Base-by-base conservation (phyloP, 768 basidiomycete genomes). In the Boletus edulis region DNA sequence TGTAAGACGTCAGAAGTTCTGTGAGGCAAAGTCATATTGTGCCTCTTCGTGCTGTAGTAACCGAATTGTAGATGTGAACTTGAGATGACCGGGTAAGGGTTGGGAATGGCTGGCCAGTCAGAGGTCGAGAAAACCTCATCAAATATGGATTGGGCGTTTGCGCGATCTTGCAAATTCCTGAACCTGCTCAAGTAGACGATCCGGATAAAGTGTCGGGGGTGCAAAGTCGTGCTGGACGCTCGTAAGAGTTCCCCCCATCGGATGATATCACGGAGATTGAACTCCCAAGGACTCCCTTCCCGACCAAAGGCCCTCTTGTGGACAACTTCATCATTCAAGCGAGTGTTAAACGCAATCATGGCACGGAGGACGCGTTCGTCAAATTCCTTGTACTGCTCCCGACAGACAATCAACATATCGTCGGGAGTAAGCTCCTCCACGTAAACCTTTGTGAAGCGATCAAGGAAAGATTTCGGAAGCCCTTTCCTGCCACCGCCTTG, bases 401-500 rank as follows among this genome's bases (percentile, higher is more conserved):
- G 81, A 62, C 89, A 95, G 54, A 98, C 87, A 20, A 86, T 72
- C 42, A 86, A 76, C 50, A 97, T 77, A 71, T 99, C 97, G 32
- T 80, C 73, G 0, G 86, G 69, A 1, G 85, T 82, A 37, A 98
- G 81, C 62, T 96, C 91, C 62, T 94, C 86, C 44, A 98, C 75
- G 66, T 94, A 94, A 39, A 98, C 97, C 69, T 94, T 95, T n/a
- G 93, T 98, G 74, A 99, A 99, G 15, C 97, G 87, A 70, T 99
- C 97, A 51, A 98, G 78, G 73, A 97, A 99, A 0, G 97, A 98
- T 67, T 92, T 96, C 0, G 97, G 97, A 7, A 99, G 80, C 18
- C 97, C 97, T 71, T 99, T 99, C 37, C 97, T 84, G 15, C 96
- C 95, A 51, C 97, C 95, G 22, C 97, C 97, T 76, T 99, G 97